Base-by-base conservation (phyloP, 495 filamentous ascomycete genomes). In the Hypoxylon fuscum region DNA sequence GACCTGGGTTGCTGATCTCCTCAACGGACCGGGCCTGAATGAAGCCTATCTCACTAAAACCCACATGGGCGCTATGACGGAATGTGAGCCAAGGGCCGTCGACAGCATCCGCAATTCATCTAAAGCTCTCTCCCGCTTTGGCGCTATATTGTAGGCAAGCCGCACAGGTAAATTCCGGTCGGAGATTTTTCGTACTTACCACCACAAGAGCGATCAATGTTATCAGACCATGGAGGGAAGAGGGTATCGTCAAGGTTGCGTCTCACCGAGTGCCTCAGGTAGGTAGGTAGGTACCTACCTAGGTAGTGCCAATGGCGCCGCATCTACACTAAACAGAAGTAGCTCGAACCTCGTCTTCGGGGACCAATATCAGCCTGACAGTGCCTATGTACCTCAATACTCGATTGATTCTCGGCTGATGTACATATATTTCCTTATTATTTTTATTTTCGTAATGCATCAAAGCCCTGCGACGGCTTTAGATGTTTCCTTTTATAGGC, bases 11-110 rank as follows among this genome's bases (percentile, higher is more conserved):
- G 15, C 29, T 62, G 44, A 62, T 60, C 56, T 50, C 34, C 34
- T 62, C 35, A 46, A 52, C 56, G 51, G 56, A 61, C 56, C 51
- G 62, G 55, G 20, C 40, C 47, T 34, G 41, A 49, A 48, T 32
- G 23, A 49, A 65, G 45, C 55, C 51, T 55, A 53, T 64, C 54
- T 64, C 43, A 49, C 42, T 65, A 55, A 65, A 46, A 27, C 55
- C 44, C 55, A 43, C 55, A 47, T 37, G 25, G 35, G 22, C 5
- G 18, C 29, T 54, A 43, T 53, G 54, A 55, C 62, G 34, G 51
- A 52, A 60, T 65, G 29, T 8, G 23, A 55, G 49, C 44, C 37
- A 59, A 48, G 44, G 27, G 37, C 48, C 15, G 15, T 53, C 15
- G 15, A 27, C 25, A 35, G 32, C 42, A 21, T 38, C 20, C n/a